A percentile compares a stretch with the other conserved stretches of the same genome.
These are phyloP conservation scores for Macrolepiota dolichaula DNA, from an alignment of 768 basidiomycete species.

Conservation along the genomic window DNA sequence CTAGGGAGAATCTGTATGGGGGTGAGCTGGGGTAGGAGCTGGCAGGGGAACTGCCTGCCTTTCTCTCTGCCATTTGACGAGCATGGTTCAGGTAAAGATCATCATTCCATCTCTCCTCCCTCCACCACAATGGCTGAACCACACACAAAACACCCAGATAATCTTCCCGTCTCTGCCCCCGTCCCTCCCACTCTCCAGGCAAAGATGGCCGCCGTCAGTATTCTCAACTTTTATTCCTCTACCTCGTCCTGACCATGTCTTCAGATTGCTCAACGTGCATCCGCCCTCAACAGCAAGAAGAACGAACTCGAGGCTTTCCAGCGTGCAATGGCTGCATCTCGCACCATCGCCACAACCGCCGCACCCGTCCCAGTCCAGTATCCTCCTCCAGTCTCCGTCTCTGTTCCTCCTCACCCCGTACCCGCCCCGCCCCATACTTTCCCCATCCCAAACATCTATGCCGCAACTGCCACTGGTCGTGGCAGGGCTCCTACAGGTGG, in stretches of 20 bases:
- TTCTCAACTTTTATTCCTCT: neutral
- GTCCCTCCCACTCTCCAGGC: constrained; percentile 90
- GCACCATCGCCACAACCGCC: neutral
- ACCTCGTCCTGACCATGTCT: neutral
- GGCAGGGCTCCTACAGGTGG: constrained; percentile 20
- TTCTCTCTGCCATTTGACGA: constrained; percentile 43
- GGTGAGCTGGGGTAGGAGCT: neutral
- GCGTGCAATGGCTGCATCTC: constrained; percentile 5
- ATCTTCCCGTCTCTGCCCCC: constrained; percentile 39
- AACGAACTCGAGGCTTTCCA: constrained; percentile 11
- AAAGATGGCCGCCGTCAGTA: constrained; percentile 84
- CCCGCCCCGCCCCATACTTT: neutral
- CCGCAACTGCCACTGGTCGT: constrained; percentile 19
- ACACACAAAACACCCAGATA: constrained; percentile 13
- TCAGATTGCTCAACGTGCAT: constrained; percentile 12
- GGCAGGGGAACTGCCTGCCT: constrained; percentile 1
- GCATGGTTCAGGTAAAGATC: neutral
- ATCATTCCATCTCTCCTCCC: neutral
- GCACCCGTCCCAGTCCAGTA: neutral
- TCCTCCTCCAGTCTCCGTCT: constrained; percentile 22
- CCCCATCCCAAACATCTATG: constrained; percentile 11
- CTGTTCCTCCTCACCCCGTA: constrained; percentile 25
- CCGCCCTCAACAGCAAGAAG: constrained; percentile 9
- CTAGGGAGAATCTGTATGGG: constrained; percentile 30
- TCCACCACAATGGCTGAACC: constrained; percentile 5